phyloP scores from a whole-genome alignment of 495 filamentous ascomycete species.

The Talaromyces ruber region DNA sequence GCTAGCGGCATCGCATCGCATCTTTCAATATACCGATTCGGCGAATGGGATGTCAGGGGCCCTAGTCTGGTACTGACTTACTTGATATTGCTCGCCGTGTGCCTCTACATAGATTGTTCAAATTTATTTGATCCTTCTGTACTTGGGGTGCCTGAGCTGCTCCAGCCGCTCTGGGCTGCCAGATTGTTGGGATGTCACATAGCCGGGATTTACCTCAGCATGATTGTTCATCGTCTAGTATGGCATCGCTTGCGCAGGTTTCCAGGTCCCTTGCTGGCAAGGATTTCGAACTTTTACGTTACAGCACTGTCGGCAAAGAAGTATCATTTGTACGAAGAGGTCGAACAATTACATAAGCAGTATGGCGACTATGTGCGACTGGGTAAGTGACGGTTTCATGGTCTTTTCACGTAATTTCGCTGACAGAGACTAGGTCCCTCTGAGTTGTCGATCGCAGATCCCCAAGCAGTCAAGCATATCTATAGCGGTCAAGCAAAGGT shows the following conservation, averaged over 20 bases:
- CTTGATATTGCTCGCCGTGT: too few relatives aligned
- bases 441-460: constrained; percentile 31
- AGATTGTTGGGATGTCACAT: constrained; percentile 36
- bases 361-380: constrained; percentile 35
- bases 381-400: constrained; percentile 9
- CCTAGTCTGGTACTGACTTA: too few relatives aligned
- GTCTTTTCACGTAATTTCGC: not conserved
- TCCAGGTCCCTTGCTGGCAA: constrained; percentile 26
- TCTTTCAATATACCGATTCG: too few relatives aligned
- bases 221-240: constrained; percentile 25
- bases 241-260: constrained; percentile 27
- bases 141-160: too few relatives aligned
- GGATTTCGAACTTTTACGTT: too few relatives aligned
- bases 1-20: too few relatives aligned
- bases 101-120: too few relatives aligned
- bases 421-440: constrained; percentile 20
- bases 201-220: constrained; percentile 19
- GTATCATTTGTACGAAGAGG: constrained; percentile 21
- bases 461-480: constrained; percentile 21
- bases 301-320: too few relatives aligned
- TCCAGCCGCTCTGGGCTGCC: too few relatives aligned
- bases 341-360: constrained; percentile 29
- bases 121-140: too few relatives aligned
- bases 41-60: too few relatives aligned
- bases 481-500: constrained; percentile 21